These are phyloP conservation scores for Fusarium sp. DNA, from an alignment of 2,329 filamentous ascomycete genomes.

Conservation along the genomic window DNA sequence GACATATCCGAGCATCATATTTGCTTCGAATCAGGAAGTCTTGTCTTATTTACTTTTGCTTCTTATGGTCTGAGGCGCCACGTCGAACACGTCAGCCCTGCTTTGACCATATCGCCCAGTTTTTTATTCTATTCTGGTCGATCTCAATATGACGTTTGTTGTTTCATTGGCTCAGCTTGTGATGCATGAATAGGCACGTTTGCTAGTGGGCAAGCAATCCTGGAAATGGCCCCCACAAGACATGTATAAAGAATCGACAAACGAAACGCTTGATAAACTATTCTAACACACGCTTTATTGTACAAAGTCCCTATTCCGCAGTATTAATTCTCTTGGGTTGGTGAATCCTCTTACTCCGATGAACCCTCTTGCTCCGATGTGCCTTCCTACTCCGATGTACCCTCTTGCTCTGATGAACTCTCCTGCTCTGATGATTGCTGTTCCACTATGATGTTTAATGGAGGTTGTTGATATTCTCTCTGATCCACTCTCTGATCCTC, in stretches of 20 bases:
- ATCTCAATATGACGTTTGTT: conserved; percentile 26
- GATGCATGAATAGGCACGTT: conserved; percentile 20
- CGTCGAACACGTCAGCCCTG: conserved; percentile 43
- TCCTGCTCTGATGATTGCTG: too few relatives aligned
- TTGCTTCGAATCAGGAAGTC: conserved; percentile 15
- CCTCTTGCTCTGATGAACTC: too few relatives aligned
- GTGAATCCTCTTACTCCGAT: too few relatives aligned
- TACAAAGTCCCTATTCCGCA: background rate
- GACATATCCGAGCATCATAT: conserved; percentile 27
- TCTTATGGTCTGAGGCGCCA: conserved; percentile 22
- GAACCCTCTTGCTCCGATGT: too few relatives aligned
- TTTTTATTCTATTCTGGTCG: conserved; percentile 23
- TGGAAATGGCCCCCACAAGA: background rate
- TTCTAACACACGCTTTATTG: background rate
- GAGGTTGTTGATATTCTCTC: background rate
- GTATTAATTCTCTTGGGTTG: too few relatives aligned
- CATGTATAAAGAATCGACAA: background rate
- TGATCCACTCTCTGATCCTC: background rate
- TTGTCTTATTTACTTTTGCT: conserved; percentile 2
- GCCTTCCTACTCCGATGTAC: too few relatives aligned
- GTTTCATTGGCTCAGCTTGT: conserved; percentile 29
- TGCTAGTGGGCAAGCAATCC: conserved; percentile 5
- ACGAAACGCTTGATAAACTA: background rate
- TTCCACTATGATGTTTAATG: background rate
- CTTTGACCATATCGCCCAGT: conserved; percentile 36